Base-by-base conservation (phyloP, 495 filamentous ascomycete species). In the Niebla homalea region DNA sequence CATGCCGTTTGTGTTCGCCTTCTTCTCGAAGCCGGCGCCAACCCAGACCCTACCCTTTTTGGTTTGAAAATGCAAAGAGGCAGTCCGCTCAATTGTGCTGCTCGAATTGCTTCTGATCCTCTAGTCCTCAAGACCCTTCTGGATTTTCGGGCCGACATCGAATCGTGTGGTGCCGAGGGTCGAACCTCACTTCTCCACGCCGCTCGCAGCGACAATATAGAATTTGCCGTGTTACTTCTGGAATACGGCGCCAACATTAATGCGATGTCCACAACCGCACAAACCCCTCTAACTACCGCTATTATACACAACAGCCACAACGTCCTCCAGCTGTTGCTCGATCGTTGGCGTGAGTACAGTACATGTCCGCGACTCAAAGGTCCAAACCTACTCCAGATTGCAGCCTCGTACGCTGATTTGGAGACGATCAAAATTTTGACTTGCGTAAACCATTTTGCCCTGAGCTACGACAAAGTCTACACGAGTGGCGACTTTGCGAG, bases 21-120 rank as follows among this genome's bases (percentile, higher is more conserved):
- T 18, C 39, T 67, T 22, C 62, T 65, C 26, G 64, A 66, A 56
- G 63, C 63, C 29, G 62, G 60, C 26, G 63, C 62, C 11, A 6
- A 51, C 36, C 43, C 56, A 0, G 58, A 57, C 21, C 36, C 49
- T 36, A 16, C 55, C 32, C 50, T 50, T 22, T 10, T 32, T 36
- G 59, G 57, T 4, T n/a, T 56, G 1, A 52, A 43, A 48, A 35
- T 53, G 25, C 25, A 26, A 26, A 26, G 25, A 26, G 57, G 63
- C 52, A 67, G 53, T 52, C 52, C 60, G 18, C 45, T 67, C 14
- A 62, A 57, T 43, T 50, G 43, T 44, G 59, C 64, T 48, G 55
- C 59, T 14, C 56, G 58, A 16, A 55, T 51, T 36, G 44, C 54
- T 11, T 22, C 46, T 16, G 52, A 59, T 49, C 39, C 50, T 12